Percentiles rank a stretch among this genome's conserved stretches.
Conservation (phyloP, 2,329 filamentous ascomycete species). For the Epichloe uncinata region DNA sequence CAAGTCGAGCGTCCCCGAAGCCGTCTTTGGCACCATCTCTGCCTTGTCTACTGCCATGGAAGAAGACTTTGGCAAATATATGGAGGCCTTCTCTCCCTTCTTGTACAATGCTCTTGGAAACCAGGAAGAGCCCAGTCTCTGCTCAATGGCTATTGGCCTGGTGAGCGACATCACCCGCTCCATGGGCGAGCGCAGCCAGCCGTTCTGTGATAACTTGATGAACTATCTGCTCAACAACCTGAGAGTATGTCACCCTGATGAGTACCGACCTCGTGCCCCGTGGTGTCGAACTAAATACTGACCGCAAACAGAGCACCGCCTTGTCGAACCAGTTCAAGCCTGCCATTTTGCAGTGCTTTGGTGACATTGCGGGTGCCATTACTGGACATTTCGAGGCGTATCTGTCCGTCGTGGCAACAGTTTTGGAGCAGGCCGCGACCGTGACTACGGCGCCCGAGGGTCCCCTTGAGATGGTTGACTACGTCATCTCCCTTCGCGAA, state of each 20-base stretch:
- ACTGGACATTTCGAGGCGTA: slow-evolving; percentile 87
- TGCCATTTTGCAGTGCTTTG: slow-evolving; percentile 93
- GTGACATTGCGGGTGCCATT: slow-evolving; percentile 93
- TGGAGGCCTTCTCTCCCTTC: slow-evolving; percentile 88
- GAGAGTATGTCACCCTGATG: slow-evolving; percentile 39
- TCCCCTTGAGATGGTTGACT: slow-evolving; percentile 92
- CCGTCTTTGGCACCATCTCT: slow-evolving; percentile 82
- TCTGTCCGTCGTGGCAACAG: slow-evolving; percentile 79
- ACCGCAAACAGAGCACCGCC: slow-evolving; percentile 50
- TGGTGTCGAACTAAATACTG: not conserved
- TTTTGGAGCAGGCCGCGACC: slow-evolving; percentile 81
- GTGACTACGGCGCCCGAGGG: slow-evolving; percentile 69
- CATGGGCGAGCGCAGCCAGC: slow-evolving; percentile 78
- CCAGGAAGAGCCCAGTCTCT: slow-evolving; percentile 87
- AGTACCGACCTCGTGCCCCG: not conserved
- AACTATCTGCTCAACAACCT: slow-evolving; percentile 92
- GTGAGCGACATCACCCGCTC: slow-evolving; percentile 94
- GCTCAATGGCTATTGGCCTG: slow-evolving; percentile 92
- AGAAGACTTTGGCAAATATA: slow-evolving; percentile 90
- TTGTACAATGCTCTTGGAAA: slow-evolving; percentile 89
- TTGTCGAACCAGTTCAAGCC: slow-evolving; percentile 95
- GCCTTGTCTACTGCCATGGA: slow-evolving; percentile 85
- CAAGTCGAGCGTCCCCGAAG: slow-evolving; percentile 91
- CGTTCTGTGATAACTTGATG: slow-evolving; percentile 96
- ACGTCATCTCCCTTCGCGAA: slow-evolving; percentile 85